Evolutionary conservation across 169 alveolate genomes (phyloP).

Genomic region (Cryptosporidium ubiquitum): DNA sequence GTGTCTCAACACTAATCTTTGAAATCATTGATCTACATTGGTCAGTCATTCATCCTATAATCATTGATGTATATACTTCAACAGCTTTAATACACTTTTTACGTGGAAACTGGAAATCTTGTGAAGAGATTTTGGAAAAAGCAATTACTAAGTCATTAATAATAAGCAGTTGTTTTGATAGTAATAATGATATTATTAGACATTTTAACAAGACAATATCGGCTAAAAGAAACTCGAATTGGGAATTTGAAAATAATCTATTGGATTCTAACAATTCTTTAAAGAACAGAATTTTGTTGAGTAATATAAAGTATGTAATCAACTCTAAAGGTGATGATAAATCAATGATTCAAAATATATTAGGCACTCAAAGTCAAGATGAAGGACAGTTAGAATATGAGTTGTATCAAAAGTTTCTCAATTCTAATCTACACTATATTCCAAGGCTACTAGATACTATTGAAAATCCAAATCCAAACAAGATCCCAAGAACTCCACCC

Average conservation of each 20-base stretch:
- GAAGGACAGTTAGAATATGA: constrained; percentile 1
- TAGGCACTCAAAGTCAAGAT: not conserved
- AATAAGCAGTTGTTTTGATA: constrained; percentile 48
- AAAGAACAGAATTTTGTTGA: constrained; percentile 25
- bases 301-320: constrained; percentile 28
- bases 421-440: constrained; percentile 19
- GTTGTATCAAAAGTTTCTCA: constrained; percentile 3
- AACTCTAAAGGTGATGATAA: not conserved
- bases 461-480: constrained; percentile 52
- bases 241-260: constrained; percentile 51
- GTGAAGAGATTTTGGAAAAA: constrained; percentile 63
- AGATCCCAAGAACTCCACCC: constrained; percentile 60
- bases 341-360: not conserved
- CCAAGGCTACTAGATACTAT: constrained; percentile 26
- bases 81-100: constrained; percentile 48
- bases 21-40: constrained; percentile 61
- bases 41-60: constrained; percentile 70
- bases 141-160: constrained; percentile 56
- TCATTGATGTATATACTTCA: constrained; percentile 61
- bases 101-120: constrained; percentile 65
- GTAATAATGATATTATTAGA: constrained; percentile 20
- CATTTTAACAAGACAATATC: constrained; percentile 31
- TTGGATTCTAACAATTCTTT: constrained; percentile 27
- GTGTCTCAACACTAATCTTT: constrained; percentile 48
- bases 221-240: constrained; percentile 10